Evolutionary conservation across 2,329 filamentous ascomycete species (phyloP).

Genomic region (Fusarium sp.): DNA sequence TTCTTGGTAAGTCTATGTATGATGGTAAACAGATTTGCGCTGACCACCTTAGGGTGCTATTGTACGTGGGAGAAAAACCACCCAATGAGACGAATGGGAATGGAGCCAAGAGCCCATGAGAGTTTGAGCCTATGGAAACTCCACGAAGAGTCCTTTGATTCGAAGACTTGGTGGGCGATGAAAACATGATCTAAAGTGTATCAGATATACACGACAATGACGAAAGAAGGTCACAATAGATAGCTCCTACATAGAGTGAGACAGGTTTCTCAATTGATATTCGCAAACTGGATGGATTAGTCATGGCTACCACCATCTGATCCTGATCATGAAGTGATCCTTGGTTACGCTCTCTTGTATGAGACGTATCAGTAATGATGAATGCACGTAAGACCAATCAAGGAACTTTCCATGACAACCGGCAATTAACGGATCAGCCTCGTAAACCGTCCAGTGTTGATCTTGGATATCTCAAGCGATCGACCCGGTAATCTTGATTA

Average conservation of each 20-base stretch:
- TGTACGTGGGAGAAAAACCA: conserved; percentile 28
- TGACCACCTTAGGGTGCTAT: conserved; percentile 38
- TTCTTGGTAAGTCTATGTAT: conserved; percentile 66
- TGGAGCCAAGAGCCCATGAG: neutral
- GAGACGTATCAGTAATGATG: neutral
- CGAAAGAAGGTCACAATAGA: neutral
- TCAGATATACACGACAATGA: neutral
- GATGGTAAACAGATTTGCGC: neutral
- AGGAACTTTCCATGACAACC: neutral
- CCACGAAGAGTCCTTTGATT: neutral
- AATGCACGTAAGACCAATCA: neutral
- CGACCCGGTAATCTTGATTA: neutral
- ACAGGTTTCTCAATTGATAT: neutral
- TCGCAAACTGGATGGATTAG: neutral
- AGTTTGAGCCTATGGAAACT: neutral
- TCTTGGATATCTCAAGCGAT: neutral
- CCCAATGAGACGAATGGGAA: conserved; percentile 22
- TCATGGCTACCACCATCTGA: neutral
- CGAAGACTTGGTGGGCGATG: no score
- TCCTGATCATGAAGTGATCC: neutral
- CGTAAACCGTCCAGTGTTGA: neutral
- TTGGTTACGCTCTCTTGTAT: neutral
- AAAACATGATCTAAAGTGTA: neutral
- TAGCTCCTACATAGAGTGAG: neutral
- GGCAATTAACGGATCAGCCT: neutral